A percentile compares a stretch with the other conserved stretches of the same genome.
These are phyloP conservation scores for Pythium grandisporangium DNA, from an alignment of 352 stramenopile genomes.

Conservation along the genomic window DNA sequence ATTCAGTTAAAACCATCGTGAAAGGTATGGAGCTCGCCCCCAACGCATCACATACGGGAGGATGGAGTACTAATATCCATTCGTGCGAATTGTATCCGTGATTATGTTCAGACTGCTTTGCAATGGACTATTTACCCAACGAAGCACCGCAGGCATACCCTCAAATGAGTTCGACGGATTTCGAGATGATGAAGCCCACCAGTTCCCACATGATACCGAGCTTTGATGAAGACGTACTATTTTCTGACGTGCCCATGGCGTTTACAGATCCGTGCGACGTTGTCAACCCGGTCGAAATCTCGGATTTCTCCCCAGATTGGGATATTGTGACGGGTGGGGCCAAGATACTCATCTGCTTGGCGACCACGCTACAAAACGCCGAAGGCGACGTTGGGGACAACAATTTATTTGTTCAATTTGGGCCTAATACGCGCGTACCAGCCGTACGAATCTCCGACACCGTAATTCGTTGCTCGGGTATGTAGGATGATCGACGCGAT, in stretches of 20 bases:
- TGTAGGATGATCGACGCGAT: too few species aligned
- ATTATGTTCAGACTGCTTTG: conserved; percentile 36
- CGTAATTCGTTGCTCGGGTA: conserved; percentile 70
- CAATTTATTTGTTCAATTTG: conserved; percentile 75
- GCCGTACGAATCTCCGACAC: conserved; percentile 64
- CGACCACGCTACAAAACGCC: conserved; percentile 7
- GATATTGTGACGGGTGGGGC: conserved; percentile 65
- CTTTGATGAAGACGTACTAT: conserved; percentile 21
- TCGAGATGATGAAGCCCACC: conserved; percentile 6
- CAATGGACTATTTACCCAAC: conserved; percentile 30
- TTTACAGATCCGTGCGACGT: conserved; percentile 1
- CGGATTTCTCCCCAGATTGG: conserved; percentile 81
- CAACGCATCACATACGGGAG: too few species aligned
- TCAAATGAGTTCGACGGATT: neutral
- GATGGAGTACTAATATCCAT: too few species aligned
- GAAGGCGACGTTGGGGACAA: too few species aligned
- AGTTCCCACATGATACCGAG: conserved; percentile 11
- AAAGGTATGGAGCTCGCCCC: too few species aligned
- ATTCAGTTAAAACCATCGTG: conserved; percentile 42
- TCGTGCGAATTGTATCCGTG: conserved; percentile 2
- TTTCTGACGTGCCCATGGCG: conserved; percentile 8
- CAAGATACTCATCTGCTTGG: conserved; percentile 78
- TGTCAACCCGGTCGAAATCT: conserved; percentile 33
- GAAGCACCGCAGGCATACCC: neutral
- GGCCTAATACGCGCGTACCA: conserved; percentile 17